Base-by-base conservation (phyloP, 164 flowering plant species). In the Paratinospora sagittata region DNA sequence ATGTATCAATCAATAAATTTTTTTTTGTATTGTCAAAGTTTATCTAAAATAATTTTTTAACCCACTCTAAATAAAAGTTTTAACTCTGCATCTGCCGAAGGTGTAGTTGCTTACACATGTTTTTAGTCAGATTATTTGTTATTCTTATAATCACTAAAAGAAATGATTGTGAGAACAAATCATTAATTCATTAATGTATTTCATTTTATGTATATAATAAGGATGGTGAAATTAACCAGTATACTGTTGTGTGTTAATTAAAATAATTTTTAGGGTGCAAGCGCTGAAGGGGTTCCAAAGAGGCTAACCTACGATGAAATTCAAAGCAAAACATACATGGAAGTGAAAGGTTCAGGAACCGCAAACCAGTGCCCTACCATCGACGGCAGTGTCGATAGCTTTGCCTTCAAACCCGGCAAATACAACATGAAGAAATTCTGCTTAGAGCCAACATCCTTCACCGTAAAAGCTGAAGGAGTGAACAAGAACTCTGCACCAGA, bases 301-400 rank as follows among this genome's bases (percentile, higher is more conserved):
- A 74, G 98, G 71, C 88, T 92, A 27, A 95, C 98, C 73, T 95
- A 62, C 68, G 97, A 95, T 10, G 98, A 94, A 77, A 89, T 94
- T 73, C 98, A 94, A 79, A 94, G 98, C 87, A 92, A 89, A 84
- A 90, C 97, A 33, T 95, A 95, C 87, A 73, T 90, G 85, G 98
- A 95, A 79, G 97, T 92, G 52, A 95, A 95, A 78, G 97, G 98
- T 63, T 81, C 90, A 0, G 98, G 98, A 71, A 95, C 98, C 0
- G 98, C 97, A 6, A 95, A 92, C 91, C 97, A 95, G 76, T 92
- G 98, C 83, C 97, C 97, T 37, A 90, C 93, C 68, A 85, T 92
- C 27, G 94, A 88, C 0, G 91, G 97, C 10, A 97, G 98, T 3
- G 77, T 77, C 2, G 92, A 84, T 4, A 27, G 76, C 39, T 95